These are phyloP conservation scores for Astragalus glycyphyllos DNA, from an alignment of 306 rosid genomes.

Conservation along the genomic window DNA sequence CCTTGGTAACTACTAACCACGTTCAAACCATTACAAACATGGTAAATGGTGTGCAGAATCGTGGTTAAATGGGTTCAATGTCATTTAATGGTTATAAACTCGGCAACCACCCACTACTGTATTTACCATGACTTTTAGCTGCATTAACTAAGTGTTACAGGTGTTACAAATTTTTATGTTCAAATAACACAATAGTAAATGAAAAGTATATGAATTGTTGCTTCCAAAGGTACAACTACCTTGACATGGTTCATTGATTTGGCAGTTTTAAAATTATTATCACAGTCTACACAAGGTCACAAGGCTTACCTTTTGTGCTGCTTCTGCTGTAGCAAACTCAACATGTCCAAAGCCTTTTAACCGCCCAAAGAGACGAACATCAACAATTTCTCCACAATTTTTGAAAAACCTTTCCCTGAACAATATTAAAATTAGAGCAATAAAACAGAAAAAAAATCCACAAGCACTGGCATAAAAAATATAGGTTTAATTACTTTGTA, in stretches of 20 bases:
- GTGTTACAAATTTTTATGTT: too few species aligned
- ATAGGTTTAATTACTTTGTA: too few species aligned
- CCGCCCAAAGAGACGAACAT: conserved; percentile 64
- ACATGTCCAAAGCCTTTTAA: conserved; percentile 84
- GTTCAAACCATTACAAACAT: too few species aligned
- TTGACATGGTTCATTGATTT: neutral
- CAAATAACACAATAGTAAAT: too few species aligned
- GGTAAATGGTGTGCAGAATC: too few species aligned
- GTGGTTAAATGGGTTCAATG: too few species aligned
- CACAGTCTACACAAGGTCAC: conserved; percentile 22
- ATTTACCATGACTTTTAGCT: too few species aligned
- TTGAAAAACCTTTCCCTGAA: conserved; percentile 74
- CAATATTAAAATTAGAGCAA: conserved; percentile 25
- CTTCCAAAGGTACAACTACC: neutral
- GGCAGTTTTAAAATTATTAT: conserved; percentile 9
- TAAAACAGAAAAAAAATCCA: conserved; percentile 3
- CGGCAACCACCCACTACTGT: too few species aligned
- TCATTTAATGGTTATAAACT: too few species aligned
- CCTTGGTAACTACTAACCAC: too few species aligned
- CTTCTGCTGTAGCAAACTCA: conserved; percentile 70
- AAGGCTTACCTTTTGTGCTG: conserved; percentile 61
- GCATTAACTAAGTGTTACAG: too few species aligned
- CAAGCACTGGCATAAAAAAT: neutral
- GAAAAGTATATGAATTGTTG: neutral
- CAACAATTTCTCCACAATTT: conserved; percentile 67